These are phyloP conservation scores for Sphaerobolus stellatus DNA, from an alignment of 1,284 basidiomycete genomes.

Conservation along the genomic window DNA sequence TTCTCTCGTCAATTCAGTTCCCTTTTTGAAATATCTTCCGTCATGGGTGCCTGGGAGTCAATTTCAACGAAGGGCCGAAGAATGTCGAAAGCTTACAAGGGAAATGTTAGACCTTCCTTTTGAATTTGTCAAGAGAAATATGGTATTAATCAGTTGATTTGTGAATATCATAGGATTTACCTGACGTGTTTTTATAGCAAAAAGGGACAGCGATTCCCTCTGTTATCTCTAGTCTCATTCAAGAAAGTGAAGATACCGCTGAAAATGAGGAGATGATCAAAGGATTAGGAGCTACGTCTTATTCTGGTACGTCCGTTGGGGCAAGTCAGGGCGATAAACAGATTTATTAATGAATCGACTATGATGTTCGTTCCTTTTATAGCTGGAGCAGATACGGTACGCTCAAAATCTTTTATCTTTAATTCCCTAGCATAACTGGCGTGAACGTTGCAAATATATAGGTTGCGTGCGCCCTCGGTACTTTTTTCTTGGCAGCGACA, in stretches of 20 bases:
- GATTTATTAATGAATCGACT: no score
- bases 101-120: neutral
- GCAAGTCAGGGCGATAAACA: no score
- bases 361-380: no score
- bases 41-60: slow-evolving; percentile 36
- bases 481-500: slow-evolving; percentile 39
- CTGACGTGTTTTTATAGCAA: neutral
- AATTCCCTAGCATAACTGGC: neutral
- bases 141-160: neutral
- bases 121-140: neutral
- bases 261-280: no score
- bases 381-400: slow-evolving; percentile 7
- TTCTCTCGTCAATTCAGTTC: slow-evolving; percentile 11
- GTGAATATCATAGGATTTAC: neutral
- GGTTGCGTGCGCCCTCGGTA: slow-evolving; percentile 18
- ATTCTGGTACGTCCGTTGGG: no score
- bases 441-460: slow-evolving; percentile 4
- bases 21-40: slow-evolving; percentile 33
- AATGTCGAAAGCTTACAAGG: neutral
- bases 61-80: slow-evolving; percentile 32
- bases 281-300: no score
- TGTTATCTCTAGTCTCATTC: slow-evolving; percentile 2
- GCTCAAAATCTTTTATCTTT: neutral
- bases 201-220: slow-evolving; percentile 4
- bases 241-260: no score